These are phyloP conservation scores for Coemansia sp. DNA, from an alignment of 192 early-diverging fungal species.

Conservation along the genomic window DNA sequence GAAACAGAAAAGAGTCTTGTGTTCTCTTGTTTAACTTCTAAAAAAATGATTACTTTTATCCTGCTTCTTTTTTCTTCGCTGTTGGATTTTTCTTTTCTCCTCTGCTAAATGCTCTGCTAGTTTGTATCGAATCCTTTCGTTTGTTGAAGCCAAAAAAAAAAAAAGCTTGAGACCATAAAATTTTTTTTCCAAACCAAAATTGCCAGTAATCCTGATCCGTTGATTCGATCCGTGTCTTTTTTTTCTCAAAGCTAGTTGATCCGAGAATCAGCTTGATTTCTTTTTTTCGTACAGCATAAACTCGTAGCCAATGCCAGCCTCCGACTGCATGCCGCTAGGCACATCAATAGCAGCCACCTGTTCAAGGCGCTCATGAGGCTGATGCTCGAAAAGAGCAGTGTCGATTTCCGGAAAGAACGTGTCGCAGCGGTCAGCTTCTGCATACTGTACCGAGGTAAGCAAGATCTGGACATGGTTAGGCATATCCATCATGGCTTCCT, in stretches of 20 bases:
- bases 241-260: background rate
- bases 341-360: conserved; percentile 42
- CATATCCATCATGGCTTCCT: conserved; percentile 60
- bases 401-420: conserved; percentile 74
- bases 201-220: conserved; percentile 2
- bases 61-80: too few relatives aligned
- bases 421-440: conserved; percentile 66
- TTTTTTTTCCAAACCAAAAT: conserved; percentile 3
- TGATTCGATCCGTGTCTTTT: background rate
- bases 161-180: conserved; percentile 3
- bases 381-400: conserved; percentile 28
- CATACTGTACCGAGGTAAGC: conserved; percentile 65
- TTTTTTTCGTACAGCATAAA: conserved; percentile 56
- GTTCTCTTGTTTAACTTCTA: too few relatives aligned
- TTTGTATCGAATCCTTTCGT: too few relatives aligned
- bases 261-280: background rate
- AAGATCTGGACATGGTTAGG: conserved; percentile 58
- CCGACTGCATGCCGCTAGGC: conserved; percentile 49
- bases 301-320: conserved; percentile 63
- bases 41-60: background rate
- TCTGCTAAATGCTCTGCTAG: too few relatives aligned
- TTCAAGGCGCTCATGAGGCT: conserved; percentile 57
- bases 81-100: too few relatives aligned
- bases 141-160: conserved; percentile 7
- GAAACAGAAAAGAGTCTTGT: background rate